These are phyloP conservation scores for Aspergillus hortae DNA, from an alignment of 2,329 filamentous ascomycete species.

Conservation along the genomic window DNA sequence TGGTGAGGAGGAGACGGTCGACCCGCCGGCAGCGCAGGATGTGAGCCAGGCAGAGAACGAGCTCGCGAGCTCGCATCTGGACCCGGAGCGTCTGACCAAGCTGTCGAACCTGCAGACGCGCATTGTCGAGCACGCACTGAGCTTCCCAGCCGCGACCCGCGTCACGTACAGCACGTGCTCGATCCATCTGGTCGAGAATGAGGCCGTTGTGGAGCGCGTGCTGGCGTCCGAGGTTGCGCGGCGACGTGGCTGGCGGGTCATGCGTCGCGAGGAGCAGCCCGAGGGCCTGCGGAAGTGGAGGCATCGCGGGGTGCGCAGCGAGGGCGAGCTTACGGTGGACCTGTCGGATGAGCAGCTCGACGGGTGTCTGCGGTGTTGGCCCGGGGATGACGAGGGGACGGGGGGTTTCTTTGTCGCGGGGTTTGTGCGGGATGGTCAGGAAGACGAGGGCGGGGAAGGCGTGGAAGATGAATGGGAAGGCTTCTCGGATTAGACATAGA, in stretches of 20 bases:
- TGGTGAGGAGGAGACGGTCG: constrained; percentile 9
- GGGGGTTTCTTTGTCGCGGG: constrained; percentile 97
- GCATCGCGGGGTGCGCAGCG: constrained; percentile 57
- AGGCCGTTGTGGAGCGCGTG: constrained; percentile 72
- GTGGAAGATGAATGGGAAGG: constrained; percentile 44
- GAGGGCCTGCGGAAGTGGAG: constrained; percentile 72
- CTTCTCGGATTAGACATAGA: constrained; percentile 35
- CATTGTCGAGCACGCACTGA: constrained; percentile 78
- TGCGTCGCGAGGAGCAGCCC: constrained; percentile 69
- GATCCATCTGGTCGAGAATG: constrained; percentile 81
- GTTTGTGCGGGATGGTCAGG: constrained; percentile 63
- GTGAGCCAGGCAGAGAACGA: constrained; percentile 34
- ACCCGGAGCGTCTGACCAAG: constrained; percentile 62
- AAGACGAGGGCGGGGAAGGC: constrained; percentile 20
- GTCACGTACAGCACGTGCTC: constrained; percentile 96
- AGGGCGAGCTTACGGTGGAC: constrained; percentile 22
- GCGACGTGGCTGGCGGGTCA: constrained; percentile 70
- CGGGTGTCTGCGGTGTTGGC: constrained; percentile 76
- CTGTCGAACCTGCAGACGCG: constrained; percentile 78
- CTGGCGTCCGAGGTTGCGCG: constrained; percentile 65
- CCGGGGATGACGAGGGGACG: constrained; percentile 74
- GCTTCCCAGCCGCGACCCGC: constrained; percentile 68
- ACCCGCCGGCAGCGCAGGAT: background rate
- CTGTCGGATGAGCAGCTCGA: constrained; percentile 55
- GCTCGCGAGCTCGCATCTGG: constrained; percentile 42